Base-by-base conservation (phyloP, 2,329 filamentous ascomycete species). In the Macrophomina pseudophaseolina region DNA sequence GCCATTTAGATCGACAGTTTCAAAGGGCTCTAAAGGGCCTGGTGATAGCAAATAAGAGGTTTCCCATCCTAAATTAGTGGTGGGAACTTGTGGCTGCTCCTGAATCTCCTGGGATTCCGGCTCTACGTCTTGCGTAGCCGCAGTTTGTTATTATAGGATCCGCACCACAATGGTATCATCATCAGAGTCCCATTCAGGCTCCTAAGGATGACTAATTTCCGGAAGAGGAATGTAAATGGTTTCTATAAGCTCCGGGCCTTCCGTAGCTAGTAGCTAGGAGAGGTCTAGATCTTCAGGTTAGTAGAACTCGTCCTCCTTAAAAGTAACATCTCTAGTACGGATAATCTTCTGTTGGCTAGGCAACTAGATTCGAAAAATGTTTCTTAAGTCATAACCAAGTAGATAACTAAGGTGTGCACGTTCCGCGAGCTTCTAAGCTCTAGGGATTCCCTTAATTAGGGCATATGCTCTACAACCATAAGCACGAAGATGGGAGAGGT, bases 221-320 rank as follows among this genome's bases (percentile, higher is more conserved):
- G 6, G 35, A 23, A 23, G 23, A 23, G 23, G 30, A 14, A 30
- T 54, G 16, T 54, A 16, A n/a, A 54, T 54, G 5, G 35, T 14
- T 54, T 54, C 30, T 33, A 14, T 23, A 23, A 23, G 23, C 23
- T 23, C 23, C 23, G 23, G 35, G 30, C 12, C 11, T 54, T 54
- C 52, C 46, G 30, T 38, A 23, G 44, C 7, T 7, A 60, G 44
- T 8, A 60, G 38, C 30, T 44, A 8, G 7, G 38, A 33, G n/a
- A 60, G 38, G 30, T 60, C 56, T 44, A n/a, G 38, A 18, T 44
- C 56, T 16, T 60, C 18, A 30, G 18, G 56, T 23, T 33, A 3
- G 30, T 60, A 60, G 38, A 60, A 40, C 30, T 60, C 56, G 56
- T 60, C 44, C 42, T 60, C 38, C n/a, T 60, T 48, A n/a, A 60